Evolutionary conservation across 306 rosid genomes (phyloP).

Genomic region (Spatholobus suberectus): DNA sequence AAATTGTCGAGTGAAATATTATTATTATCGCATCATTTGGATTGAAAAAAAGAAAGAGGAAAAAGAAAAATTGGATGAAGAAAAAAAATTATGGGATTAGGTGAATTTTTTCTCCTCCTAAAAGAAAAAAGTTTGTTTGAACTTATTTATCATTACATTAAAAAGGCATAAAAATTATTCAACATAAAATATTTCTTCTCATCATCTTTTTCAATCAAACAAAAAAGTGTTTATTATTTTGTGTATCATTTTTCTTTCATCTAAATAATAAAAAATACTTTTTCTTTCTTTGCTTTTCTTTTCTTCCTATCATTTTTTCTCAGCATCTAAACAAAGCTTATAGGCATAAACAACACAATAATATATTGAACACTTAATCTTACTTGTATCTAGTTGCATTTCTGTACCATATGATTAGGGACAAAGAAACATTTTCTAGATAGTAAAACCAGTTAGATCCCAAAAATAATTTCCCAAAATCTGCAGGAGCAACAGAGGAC

Average conservation of each 20-base stretch:
- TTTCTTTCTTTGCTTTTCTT: not conserved
- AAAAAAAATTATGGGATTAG: not conserved
- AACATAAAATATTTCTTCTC: not conserved
- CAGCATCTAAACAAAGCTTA: not conserved
- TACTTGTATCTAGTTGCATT: not conserved
- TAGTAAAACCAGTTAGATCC: conserved; percentile 17
- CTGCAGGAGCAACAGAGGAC: conserved; percentile 10
- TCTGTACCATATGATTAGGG: not conserved
- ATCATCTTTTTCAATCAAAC: not conserved
- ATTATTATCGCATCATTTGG: not conserved
- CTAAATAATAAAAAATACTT: not conserved
- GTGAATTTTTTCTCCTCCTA: not conserved
- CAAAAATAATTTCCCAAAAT: conserved; percentile 31
- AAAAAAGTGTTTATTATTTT: not conserved
- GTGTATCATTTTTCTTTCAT: not conserved
- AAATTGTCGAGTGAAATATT: not conserved
- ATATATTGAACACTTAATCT: too few species aligned
- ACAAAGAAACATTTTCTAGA: not conserved
- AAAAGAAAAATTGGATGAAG: not conserved
- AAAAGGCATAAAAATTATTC: not conserved
- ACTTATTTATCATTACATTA: not conserved
- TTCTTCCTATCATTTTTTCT: not conserved
- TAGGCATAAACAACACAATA: not conserved
- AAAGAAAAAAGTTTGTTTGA: not conserved
- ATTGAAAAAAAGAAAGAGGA: too few species aligned